phyloP scores from a whole-genome alignment of 2,329 filamentous ascomycete species.

The Hymenoscyphus scutula region DNA sequence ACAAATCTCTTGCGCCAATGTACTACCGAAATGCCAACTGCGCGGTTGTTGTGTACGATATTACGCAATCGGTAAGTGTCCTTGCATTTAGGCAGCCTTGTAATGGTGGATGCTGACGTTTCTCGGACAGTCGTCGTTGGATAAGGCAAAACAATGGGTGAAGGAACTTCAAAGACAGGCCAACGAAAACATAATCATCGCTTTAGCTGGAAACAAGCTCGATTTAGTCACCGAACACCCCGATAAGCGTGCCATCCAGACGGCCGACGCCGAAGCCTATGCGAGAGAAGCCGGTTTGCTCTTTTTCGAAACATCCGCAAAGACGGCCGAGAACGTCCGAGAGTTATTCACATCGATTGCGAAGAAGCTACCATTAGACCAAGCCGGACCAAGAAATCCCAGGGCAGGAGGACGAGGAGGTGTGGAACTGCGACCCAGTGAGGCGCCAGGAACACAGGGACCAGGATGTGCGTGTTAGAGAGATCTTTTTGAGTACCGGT shows the following conservation, averaged over 20 bases:
- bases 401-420: conserved; percentile 57
- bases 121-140: conserved; percentile 73
- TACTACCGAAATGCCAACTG: conserved; percentile 99
- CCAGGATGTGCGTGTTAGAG: conserved; percentile 63
- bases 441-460: conserved; percentile 56
- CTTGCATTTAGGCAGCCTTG: neutral
- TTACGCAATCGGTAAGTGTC: conserved; percentile 83
- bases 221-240: conserved; percentile 93
- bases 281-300: conserved; percentile 88
- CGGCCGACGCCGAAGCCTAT: conserved; percentile 91
- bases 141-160: conserved; percentile 99
- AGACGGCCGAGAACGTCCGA: conserved; percentile 92
- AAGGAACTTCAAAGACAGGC: conserved; percentile 98
- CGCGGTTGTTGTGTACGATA: conserved; percentile 98
- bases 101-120: conserved; percentile 17
- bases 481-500: conserved; percentile 5
- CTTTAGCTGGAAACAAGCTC: conserved; percentile 94
- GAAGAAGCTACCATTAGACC: conserved; percentile 94
- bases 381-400: conserved; percentile 86
- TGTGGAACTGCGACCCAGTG: conserved; percentile 57
- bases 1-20: conserved; percentile 98
- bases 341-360: conserved; percentile 97
- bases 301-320: conserved; percentile 98
- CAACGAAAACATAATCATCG: conserved; percentile 99
- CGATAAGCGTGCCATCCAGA: conserved; percentile 89